Evolutionary conservation across 2,329 filamentous ascomycete genomes (phyloP).

Genomic region (Diaporthe sp.): DNA sequence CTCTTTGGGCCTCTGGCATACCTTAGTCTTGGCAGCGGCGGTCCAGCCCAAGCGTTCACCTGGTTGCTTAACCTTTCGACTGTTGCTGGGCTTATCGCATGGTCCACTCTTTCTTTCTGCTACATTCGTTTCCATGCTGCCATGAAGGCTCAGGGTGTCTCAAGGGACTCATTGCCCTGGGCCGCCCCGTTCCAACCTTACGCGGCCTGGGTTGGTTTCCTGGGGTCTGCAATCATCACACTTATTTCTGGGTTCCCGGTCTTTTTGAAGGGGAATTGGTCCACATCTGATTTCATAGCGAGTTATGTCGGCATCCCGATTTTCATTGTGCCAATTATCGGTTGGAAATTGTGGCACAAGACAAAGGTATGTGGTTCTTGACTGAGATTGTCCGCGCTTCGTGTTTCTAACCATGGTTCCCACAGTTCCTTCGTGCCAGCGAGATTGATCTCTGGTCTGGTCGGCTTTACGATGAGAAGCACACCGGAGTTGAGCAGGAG

Average conservation of each 20-base stretch:
- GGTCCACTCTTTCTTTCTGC: constrained; percentile 50
- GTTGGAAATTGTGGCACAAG: constrained; percentile 39
- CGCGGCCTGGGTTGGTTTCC: constrained; percentile 58
- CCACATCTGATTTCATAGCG: constrained; percentile 55
- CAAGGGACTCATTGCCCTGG: constrained; percentile 49
- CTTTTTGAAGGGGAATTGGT: constrained; percentile 56
- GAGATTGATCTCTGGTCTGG: constrained; percentile 71
- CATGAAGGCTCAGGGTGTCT: constrained; percentile 57
- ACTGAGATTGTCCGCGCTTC: too few relatives aligned
- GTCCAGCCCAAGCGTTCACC: constrained; percentile 65
- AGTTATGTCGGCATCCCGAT: constrained; percentile 52
- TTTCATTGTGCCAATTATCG: constrained; percentile 40
- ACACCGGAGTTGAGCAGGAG: constrained; percentile 21
- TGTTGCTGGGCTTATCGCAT: constrained; percentile 52
- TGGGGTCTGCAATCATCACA: constrained; percentile 58
- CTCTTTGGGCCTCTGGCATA: constrained; percentile 71
- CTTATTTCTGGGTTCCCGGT: constrained; percentile 60
- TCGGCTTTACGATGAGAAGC: constrained; percentile 34
- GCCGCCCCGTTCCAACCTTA: constrained; percentile 52
- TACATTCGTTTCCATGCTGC: constrained; percentile 53
- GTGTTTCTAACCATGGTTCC: background rate
- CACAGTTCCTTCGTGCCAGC: constrained; percentile 34
- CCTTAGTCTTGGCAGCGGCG: constrained; percentile 60
- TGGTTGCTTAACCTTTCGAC: constrained; percentile 71
- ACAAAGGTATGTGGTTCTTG: constrained; percentile 31